Evolutionary conservation across 768 basidiomycete species (phyloP), one percentile per base, ranked within the genome.

Genomic region (Amanita phalloides): DNA sequence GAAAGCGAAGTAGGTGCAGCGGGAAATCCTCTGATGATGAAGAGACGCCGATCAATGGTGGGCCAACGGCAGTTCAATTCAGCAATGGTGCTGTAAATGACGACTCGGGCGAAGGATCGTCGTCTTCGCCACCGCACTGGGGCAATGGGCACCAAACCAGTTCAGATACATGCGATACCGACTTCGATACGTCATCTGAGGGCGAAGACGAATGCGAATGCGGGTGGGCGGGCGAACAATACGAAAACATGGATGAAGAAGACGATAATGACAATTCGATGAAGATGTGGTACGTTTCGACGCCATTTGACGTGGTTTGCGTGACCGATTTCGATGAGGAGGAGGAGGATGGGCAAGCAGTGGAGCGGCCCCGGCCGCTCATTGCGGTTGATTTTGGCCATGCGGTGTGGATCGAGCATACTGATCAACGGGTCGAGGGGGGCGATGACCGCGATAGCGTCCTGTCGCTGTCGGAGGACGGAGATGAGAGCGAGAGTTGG

Each of bases 301-400:
- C 73, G 41, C 81, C 84, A 9, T 86, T 86, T 58, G 84, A 86
- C 60, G 79, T 85, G 20, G 82, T 83, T 13, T 81, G 82, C 54
- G 78, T 84, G 17, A 65, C 73, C 46, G 84, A 84, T 54, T 66
- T 65, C 10, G 59, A 63, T 10, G 71, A 71, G 13, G 74, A 74
- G 13, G 74, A 74, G 7, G 68, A 70, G 25, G 71, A 66, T 1
- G 71, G 67, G 1, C 63, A 59, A 2, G 54, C 60, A 51, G 36
- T 35, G 25, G 79, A 78, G 28, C 71, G 80, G 3, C 80, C 81
- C 17, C 71, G 84, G 2, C 84, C 84, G 21, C 71, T 87, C 11
- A 79, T 87, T n/a, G 85, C 85, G 0, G 84, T 92, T 6, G 81
- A 93, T 61, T 94, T 93, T 67, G 87, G 88, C 38, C 89, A 91